These are phyloP conservation scores for Pseudozyma sp. DNA, from an alignment of 1,284 basidiomycete species.

Conservation along the genomic window DNA sequence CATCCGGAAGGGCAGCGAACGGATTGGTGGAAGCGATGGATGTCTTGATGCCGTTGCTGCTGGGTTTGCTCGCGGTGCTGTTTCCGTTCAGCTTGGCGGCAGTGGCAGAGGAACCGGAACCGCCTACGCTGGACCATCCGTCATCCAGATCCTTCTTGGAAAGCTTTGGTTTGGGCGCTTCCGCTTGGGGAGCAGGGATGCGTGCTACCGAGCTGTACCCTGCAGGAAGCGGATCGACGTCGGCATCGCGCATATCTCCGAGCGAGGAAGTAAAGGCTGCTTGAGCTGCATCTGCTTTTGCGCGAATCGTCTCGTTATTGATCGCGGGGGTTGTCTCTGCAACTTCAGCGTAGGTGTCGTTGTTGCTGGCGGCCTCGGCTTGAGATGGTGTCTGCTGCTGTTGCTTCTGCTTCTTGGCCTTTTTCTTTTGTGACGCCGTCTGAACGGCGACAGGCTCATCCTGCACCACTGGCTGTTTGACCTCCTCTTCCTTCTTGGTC, in stretches of 20 bases:
- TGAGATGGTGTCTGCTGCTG: constrained; percentile 7
- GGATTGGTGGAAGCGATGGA: constrained; percentile 49
- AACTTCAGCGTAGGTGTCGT: constrained; percentile 22
- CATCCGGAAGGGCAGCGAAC: constrained; percentile 48
- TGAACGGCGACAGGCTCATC: neutral
- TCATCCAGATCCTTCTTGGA: constrained; percentile 35
- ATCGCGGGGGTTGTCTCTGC: constrained; percentile 13
- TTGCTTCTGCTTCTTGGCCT: constrained; percentile 22
- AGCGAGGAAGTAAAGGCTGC: constrained; percentile 21
- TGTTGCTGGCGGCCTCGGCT: neutral
- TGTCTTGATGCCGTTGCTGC: neutral
- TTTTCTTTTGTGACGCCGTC: constrained; percentile 14
- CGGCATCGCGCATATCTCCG: constrained; percentile 48
- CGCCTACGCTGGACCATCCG: constrained; percentile 47
- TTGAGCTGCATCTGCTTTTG: constrained; percentile 21
- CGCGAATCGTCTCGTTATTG: constrained; percentile 34
- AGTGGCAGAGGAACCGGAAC: constrained; percentile 13
- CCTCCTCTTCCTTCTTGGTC: neutral
- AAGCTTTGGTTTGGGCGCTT: constrained; percentile 16
- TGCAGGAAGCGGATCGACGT: constrained; percentile 34
- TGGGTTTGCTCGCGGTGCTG: constrained; percentile 5
- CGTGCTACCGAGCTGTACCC: constrained; percentile 34
- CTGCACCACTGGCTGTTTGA: neutral
- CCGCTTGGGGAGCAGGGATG: constrained; percentile 27
- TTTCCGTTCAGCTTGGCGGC: constrained; percentile 15